phyloP scores from a whole-genome alignment of 2,329 filamentous ascomycete genomes.

The Fusarium floridanum region DNA sequence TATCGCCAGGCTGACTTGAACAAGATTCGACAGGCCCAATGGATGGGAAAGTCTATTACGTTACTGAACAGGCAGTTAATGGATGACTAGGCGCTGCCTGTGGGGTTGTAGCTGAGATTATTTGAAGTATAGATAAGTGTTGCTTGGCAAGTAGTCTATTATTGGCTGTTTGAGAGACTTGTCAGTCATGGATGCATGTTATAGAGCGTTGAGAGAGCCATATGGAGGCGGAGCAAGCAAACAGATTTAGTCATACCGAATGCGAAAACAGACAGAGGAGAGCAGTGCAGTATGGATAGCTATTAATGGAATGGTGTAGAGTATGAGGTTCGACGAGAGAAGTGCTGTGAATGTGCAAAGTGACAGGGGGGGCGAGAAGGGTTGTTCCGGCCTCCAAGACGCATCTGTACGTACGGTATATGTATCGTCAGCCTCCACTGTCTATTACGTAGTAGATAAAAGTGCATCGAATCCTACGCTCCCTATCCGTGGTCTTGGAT shows the following conservation, averaged over 20 bases:
- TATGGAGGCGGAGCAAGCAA: neutral
- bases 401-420: neutral
- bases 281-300: neutral
- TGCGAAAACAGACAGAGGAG: neutral
- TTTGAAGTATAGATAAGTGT: neutral
- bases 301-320: neutral
- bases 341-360: neutral
- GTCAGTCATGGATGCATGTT: neutral
- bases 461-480: neutral
- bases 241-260: neutral
- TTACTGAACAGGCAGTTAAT: neutral
- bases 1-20: neutral
- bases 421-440: neutral
- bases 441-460: neutral
- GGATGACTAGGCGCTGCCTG: neutral
- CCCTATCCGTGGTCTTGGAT: neutral
- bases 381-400: neutral
- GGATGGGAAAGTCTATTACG: neutral
- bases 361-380: neutral
- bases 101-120: neutral
- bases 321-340: neutral
- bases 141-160: neutral
- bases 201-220: constrained; percentile 4
- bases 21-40: neutral
- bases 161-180: neutral